Evolutionary conservation across 2,329 filamentous ascomycete species (phyloP), one percentile per base, ranked within the genome.

Genomic region (Setomelanomma holmii): DNA sequence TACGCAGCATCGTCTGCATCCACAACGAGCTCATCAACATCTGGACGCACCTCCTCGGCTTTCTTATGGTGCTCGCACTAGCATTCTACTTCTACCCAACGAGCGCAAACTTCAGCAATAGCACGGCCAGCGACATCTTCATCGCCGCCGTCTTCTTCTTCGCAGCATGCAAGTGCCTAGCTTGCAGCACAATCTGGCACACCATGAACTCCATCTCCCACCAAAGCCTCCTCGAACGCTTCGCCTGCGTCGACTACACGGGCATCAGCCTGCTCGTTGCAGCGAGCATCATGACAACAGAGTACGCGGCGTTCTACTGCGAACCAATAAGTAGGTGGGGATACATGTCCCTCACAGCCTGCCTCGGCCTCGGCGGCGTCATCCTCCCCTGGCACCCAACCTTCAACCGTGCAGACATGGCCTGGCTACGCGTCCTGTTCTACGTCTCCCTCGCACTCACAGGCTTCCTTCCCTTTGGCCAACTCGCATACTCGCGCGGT

Each of bases 301-400:
- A 99, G 74, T 99, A 98, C 79, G 97, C 95, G 0, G 95, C 93
- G 20, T 99, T 99, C 76, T 99, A 99, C 80, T 97, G 95, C 79
- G 95, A 99, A 68, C 93, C 95, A 3, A 68, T 89, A 40, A 93
- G 89, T 63, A 89, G 93, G 49, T 95, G 89, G 84, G 81, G 85
- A 11, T 99, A 98, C 77, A 95, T 99, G 80, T 76, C 83, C 36
- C 80, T 90, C 43, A 98, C 95, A 2, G 88, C 90, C 51, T 73
- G 88, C 12, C 85, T 99, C 21, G 95, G 95, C 41, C 78, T 96
- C 50, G 90, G 88, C 34, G 95, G 95, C 50, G 91, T 96, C 58
- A 90, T 97, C 58, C 83, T 99, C 33, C 93, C 95, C 1, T 99
- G 95, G 95, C 91, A 96, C 75, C 95, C 95, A 23, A 89, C 85